Percentiles rank a stretch among this genome's conserved stretches.
phyloP scores from a whole-genome alignment of 2,329 filamentous ascomycete species.

The Xylariales sp. region DNA sequence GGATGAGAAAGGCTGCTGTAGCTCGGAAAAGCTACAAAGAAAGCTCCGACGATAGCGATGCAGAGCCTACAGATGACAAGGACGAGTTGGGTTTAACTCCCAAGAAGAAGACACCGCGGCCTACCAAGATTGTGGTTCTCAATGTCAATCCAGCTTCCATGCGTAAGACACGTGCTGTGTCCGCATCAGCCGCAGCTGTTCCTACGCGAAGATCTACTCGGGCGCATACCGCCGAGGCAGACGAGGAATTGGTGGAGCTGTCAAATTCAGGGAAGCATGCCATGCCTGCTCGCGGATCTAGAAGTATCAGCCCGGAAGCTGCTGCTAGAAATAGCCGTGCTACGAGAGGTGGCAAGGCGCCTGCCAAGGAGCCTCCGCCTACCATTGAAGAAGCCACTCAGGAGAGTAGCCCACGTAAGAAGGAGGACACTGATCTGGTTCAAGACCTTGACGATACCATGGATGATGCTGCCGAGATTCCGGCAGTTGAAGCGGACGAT shows the following conservation, averaged over 20 bases:
- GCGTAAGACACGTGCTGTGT: constrained; percentile 16
- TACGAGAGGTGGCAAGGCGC: constrained; percentile 46
- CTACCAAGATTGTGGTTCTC: constrained; percentile 40
- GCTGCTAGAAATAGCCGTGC: constrained; percentile 35
- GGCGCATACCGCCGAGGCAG: constrained; percentile 49
- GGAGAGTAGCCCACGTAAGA: constrained; percentile 38
- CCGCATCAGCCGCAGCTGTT: constrained; percentile 11
- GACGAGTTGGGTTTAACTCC: constrained; percentile 29
- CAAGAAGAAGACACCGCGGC: constrained; percentile 22
- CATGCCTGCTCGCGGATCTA: constrained; percentile 41
- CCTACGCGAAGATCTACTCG: constrained; percentile 44
- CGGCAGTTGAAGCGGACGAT: constrained; percentile 11
- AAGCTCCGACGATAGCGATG: constrained; percentile 35
- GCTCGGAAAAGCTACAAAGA: constrained; percentile 43
- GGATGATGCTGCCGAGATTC: constrained; percentile 11
- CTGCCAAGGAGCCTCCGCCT: constrained; percentile 43
- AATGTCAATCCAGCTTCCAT: constrained; percentile 23
- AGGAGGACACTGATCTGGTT: constrained; percentile 24
- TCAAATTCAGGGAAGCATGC: constrained; percentile 58
- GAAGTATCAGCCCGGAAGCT: constrained; percentile 53
- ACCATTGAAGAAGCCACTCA: constrained; percentile 49
- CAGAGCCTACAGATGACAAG: constrained; percentile 22
- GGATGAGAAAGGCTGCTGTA: constrained; percentile 39
- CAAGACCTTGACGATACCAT: constrained; percentile 8
- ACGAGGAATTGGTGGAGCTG: constrained; percentile 53